Evolutionary conservation across 805 yeast species (phyloP).

Genomic region (Hemisphaericaspora nanyangensis): DNA sequence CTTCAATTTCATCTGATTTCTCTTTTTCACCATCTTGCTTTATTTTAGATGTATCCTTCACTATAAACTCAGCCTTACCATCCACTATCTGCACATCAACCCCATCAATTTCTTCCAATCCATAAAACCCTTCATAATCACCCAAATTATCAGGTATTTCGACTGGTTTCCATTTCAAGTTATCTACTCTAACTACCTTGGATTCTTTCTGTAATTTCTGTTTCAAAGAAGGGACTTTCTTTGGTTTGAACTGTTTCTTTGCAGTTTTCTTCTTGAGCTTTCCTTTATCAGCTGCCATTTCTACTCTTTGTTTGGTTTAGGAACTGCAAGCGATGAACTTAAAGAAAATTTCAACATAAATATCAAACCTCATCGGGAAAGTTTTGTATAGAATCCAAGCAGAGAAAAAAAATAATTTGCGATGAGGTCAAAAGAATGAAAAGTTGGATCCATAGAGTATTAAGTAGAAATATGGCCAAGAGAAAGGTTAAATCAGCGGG

Average conservation of each 20-base stretch:
- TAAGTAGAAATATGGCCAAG: slow-evolving; percentile 10
- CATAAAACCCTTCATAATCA: slow-evolving; percentile 88
- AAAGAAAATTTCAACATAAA: too few species aligned
- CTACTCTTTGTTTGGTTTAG: not conserved
- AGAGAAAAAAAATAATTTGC: not conserved
- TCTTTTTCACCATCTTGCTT: slow-evolving; percentile 15
- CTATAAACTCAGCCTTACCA: slow-evolving; percentile 59
- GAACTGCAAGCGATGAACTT: too few species aligned
- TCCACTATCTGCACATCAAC: slow-evolving; percentile 74
- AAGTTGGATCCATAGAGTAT: too few species aligned
- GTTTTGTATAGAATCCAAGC: not conserved
- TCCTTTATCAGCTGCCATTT: slow-evolving; percentile 5
- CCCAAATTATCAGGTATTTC: slow-evolving; percentile 79
- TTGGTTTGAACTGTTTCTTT: slow-evolving; percentile 3
- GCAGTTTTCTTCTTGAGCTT: not conserved
- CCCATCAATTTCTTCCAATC: slow-evolving; percentile 91
- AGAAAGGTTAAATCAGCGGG: slow-evolving; percentile 16
- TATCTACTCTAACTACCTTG: slow-evolving; percentile 45
- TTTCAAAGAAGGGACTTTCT: slow-evolving; percentile 22
- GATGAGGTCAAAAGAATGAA: too few species aligned
- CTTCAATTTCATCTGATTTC: slow-evolving; percentile 13
- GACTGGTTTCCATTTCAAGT: slow-evolving; percentile 74
- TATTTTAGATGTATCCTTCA: slow-evolving; percentile 30
- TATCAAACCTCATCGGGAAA: not conserved
- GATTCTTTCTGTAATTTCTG: slow-evolving; percentile 28